Base-by-base conservation (phyloP, 2,329 filamentous ascomycete genomes). In the Trichoderma sp. region DNA sequence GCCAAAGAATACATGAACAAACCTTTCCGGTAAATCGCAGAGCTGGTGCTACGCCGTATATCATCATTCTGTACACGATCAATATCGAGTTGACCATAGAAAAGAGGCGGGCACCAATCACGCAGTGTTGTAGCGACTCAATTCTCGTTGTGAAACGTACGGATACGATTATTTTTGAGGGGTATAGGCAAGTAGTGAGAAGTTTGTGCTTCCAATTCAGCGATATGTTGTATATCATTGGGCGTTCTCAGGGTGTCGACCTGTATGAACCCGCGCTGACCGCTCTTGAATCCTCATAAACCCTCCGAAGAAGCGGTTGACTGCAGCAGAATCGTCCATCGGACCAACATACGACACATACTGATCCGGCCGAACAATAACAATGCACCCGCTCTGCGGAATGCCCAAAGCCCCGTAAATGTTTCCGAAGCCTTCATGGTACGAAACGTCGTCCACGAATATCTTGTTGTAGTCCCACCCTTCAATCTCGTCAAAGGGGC, bases 391-490 rank as follows among this genome's bases (percentile, higher is more conserved):
- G 26, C 26, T 19, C 6, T 57, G 55, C 4, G 55, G 26, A 21
- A 57, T 30, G 7, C 6, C 41, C 2, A 57, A 7, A 6, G 55
- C 41, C 6, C 5, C 55, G 9, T 57, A 57, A 12, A 57, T 57
- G 5, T 57, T 21, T 45, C 55, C 55, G 45, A 57, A 57, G 0
- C 55, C 55, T 30, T 57, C 55, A 21, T 57, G 55, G 15, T 57
- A 57, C 19, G 55, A 57, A 15, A 45, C 55, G 1, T 57, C 55
- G 19, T 57, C 55, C n/a, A 57, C 55, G 21, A 57, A 57, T 30
- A 57, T 57, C 15, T 57, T 57, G 10, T 45, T 57, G 24, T 57
- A 57, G 55, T 57, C 55, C 55, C 55, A 57, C 2, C 55, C 55
- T 2, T 57, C 41, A 30, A 57, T 4, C 9, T 57, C 10, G 41